Evolutionary conservation across 2,329 filamentous ascomycete genomes (phyloP), one percentile per base, ranked within the genome.

Genomic region (Penicillium expansum): DNA sequence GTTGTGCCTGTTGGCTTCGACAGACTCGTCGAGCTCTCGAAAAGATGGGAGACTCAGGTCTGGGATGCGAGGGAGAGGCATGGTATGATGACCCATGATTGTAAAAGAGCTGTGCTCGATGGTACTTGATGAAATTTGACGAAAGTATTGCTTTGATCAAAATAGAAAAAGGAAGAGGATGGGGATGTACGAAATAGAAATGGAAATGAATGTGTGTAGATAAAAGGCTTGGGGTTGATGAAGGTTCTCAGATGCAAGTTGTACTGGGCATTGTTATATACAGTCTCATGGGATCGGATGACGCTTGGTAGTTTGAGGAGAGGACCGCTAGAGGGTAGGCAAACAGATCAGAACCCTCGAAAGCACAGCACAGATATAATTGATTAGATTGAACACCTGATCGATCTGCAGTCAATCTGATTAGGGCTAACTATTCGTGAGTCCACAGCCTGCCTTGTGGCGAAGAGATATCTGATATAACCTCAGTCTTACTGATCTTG

Each of bases 191-290:
- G 24, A 48, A 48, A 22, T 39, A 22, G 9, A 53, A 41, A 35
- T n/a, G 11, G 5, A 37, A 29, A 37, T n/a, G 41, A 5, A 43
- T 38, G 39, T 24, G 22, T 51, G 52, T 37, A 43, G 52, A 43
- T 33, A 50, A 55, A 51, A 54, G 43, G 44, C 30, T 37, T 43
- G 45, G 32, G 47, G 52, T 55, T 51, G 52, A 55, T 50, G 52
- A 55, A 24, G 32, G 30, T 27, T 50, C 38, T 55, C 52, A 55
- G 52, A 55, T 44, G 52, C n/a, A 55, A 51, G 38, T 51, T 44
- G 45, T 16, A 20, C 22, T 30, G 14, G 14, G 38, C 45, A 32
- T 55, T 50, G 38, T 55, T 55, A 43, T 51, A 48, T 48, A 50
- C 37, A 37, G 29, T 37, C 38, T 30, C 16, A 37, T 33, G 47